Evolutionary conservation across 306 rosid species (phyloP), one percentile per base, ranked within the genome.

Genomic region (Quercus agrifolia): DNA sequence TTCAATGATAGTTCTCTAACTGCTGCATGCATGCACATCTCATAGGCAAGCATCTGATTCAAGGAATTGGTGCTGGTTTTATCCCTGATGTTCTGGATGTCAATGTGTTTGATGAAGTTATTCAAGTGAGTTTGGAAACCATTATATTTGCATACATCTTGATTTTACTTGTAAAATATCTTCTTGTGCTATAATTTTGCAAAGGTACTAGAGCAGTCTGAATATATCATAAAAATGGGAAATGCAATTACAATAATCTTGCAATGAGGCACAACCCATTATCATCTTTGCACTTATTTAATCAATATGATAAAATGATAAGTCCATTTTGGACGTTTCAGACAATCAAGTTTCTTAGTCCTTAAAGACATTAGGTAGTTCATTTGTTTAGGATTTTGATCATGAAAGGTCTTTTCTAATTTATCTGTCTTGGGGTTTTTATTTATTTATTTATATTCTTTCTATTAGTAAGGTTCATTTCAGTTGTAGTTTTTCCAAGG

Each of bases 51-150:
- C 54, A 94, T 78, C 76, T 81, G 77, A 94, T 94, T 73, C 94
- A 86, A 85, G 98, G 98, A 77, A 73, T 94, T 41, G 98, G 98
- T 66, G 85, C 90, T 66, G 97, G 95, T 33, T 2, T 92, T 17
- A 69, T 92, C 68, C 91, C 92, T 28, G 12, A 14, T n/a, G 76
- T 92, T 30, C 81, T 94, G 56, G 96, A 92, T 69, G 75, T 86
- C 56, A 77, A 84, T 55, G 12, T 94, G 49, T 86, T 92, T 10
- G 90, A 94, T 38, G 98, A 90, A 88, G 83, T 92, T 74, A 14
- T 94, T 79, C 90, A 85, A 85, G 98, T 89, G 59, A 70, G 79
- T 77, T 71, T 46, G 54, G 15, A 46, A 46, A 46, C 54, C 54
- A 46, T 46, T 46, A 46, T 46, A 46, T 46, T 11, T 10, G 1